Base-by-base conservation (phyloP, 345 rosid species). In the Boechera divaricarpa region DNA sequence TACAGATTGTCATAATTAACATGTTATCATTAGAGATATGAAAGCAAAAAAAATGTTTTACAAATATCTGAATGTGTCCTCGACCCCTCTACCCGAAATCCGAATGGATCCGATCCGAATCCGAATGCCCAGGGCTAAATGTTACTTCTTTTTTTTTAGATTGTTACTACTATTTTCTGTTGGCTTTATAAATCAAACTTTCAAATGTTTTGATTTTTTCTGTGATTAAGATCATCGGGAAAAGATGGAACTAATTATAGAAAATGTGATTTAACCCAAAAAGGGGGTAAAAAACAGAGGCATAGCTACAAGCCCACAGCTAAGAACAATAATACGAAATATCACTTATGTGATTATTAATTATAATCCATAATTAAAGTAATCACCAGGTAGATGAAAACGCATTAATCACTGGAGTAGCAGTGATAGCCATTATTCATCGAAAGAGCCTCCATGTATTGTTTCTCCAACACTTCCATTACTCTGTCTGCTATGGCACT, bases 401-500 rank as follows among this genome's bases (percentile, higher is more conserved):
- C 61, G 6, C 38, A 66, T 73, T 59, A 78, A 33, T 78, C 77
- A 78, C 58, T 66, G 2, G 69, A 53, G 72, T 67, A 72, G 48
- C 70, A 65, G 32, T 81, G 76, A 45, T 75, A 78, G 62, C 82
- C 81, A 64, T 68, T 72, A 48, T 52, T 74, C 0, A 73, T 60
- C 0, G 89, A 76, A 64, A 84, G 82, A 54, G 73, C 78, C 26
- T 83, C 87, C 64, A 88, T 81, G 77, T 82, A 83, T 69, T 89
- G 86, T 73, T 72, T 79, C 80, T 90, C 94, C 80, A 90, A 76
- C 31, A 80, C 96, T 77, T 90, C 90, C 48, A 92, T 90, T 48
- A 92, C 86, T 72, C 82, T 87, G 85, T 86, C 91, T 59, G 96
- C 97, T 76, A 92, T 85, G 8, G 88, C 88, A 67, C 89, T 86